Evolutionary conservation across 208 protist species (phyloP), one percentile per base, ranked within the genome.

Genomic region (Lotmaria passim): DNA sequence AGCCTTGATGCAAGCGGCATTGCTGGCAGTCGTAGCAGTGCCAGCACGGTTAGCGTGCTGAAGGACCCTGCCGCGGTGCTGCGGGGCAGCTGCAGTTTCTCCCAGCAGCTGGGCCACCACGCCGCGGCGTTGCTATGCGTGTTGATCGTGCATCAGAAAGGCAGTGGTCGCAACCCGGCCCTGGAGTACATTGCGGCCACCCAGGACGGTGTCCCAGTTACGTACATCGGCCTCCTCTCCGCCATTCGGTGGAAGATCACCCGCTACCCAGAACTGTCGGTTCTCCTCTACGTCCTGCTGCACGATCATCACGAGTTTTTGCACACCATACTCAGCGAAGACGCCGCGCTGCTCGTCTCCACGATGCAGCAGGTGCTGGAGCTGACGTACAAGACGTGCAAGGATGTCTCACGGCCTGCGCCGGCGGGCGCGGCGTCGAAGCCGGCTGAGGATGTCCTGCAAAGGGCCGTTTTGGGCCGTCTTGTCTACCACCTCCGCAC

Each of bases 251-350:
- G 28, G 48, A 61, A 73, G 21, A 36, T 95, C 26, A 17, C 69
- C 15, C 58, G 52, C 19, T 93, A 82, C 57, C 87, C 90, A 0
- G 59, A 75, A 12, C 19, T 93, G 21, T 85, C 78, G 58, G 84
- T 90, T 61, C 44, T 95, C 21, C 62, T 95, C 38, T 95, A 95
- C 68, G 66, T 73, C 33, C 70, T 95, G 6, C 19, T 95, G 19
- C 69, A 90, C 57, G 90, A 95, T 59, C 83, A 93, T 47, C 75
- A 64, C 23, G 82, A 62, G 14, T 92, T 92, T 67, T 52, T 90
- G 31, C 77, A 84, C 50, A 75, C 77, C 0, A 47, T 76, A 0
- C 68, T 89, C 36, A 75, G 63, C 10, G 51, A 57, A 17, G 73
- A 85, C 28, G 59, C 74, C 1, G 69, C 57, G n/a, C 65, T 82